Conservation (phyloP, 148 eudicot species). For the Amaranthus cruentus region DNA sequence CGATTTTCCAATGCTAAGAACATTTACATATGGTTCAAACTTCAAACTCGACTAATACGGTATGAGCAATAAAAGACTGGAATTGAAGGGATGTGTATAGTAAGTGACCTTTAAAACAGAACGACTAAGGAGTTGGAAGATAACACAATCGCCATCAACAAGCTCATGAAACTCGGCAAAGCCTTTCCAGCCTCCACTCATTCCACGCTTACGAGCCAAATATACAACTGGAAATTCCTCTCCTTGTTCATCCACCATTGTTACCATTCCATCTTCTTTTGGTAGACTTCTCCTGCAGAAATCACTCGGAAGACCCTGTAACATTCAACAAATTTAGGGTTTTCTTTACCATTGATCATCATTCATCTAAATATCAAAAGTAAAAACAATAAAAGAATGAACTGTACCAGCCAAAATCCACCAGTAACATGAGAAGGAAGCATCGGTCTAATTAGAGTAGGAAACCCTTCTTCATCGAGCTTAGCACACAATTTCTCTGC, state of each 20-base stretch:
- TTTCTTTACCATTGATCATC: background rate
- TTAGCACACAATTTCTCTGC: slow-evolving; percentile 48
- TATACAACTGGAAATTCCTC: slow-evolving; percentile 61
- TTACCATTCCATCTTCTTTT: slow-evolving; percentile 49
- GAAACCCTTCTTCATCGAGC: slow-evolving; percentile 37
- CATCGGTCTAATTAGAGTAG: slow-evolving; percentile 61
- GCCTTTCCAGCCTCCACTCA: slow-evolving; percentile 94
- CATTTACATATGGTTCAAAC: background rate
- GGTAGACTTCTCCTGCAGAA: slow-evolving; percentile 61
- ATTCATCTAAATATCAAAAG: background rate
- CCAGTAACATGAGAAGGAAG: slow-evolving; percentile 78
- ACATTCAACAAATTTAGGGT: background rate
- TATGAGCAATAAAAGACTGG: background rate
- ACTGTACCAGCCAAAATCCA: slow-evolving; percentile 79
- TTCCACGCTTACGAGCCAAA: slow-evolving; percentile 67
- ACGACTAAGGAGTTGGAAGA: slow-evolving; percentile 55
- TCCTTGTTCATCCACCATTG: slow-evolving; percentile 66
- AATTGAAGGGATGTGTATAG: background rate
- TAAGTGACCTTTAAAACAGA: slow-evolving; percentile 55
- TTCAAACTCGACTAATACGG: background rate
- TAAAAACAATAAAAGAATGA: background rate
- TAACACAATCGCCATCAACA: slow-evolving; percentile 80
- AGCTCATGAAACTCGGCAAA: slow-evolving; percentile 63
- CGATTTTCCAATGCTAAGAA: too few species aligned
- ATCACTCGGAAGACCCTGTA: slow-evolving; percentile 32